phyloP scores from a whole-genome alignment of 768 basidiomycete genomes.

The Macrolepiota dolichaula region DNA sequence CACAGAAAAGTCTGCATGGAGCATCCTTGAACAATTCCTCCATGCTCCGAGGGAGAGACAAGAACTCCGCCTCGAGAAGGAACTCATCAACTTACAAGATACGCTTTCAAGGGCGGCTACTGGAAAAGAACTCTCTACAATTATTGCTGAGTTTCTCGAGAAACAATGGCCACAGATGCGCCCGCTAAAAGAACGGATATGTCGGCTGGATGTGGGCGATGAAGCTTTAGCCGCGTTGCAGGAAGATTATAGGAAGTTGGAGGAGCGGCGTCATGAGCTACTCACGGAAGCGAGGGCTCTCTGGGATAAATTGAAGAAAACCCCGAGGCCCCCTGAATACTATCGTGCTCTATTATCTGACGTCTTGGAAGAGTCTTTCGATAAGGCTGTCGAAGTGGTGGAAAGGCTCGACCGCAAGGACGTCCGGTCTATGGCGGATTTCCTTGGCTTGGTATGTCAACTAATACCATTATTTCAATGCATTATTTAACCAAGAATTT shows the following conservation, averaged over 20 bases:
- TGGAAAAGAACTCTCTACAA: not conserved
- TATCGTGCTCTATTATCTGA: not conserved
- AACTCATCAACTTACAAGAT: not conserved
- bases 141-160: not conserved
- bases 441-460: not conserved
- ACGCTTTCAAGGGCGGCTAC: not conserved
- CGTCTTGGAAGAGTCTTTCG: not conserved
- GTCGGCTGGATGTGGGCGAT: not conserved
- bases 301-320: not conserved
- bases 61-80: conserved; percentile 15
- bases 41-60: not conserved
- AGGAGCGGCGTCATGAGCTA: not conserved
- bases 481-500: not conserved
- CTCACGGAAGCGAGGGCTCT: not conserved
- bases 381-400: not conserved
- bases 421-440: not conserved
- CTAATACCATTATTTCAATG: not conserved
- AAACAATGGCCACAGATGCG: not conserved
- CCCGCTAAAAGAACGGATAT: not conserved
- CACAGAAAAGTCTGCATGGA: not conserved
- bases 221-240: not conserved
- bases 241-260: not conserved
- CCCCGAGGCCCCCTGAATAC: not conserved
- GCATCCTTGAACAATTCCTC: not conserved
- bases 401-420: not conserved